Evolutionary conservation across 2,329 filamentous ascomycete genomes (phyloP), one percentile per base, ranked within the genome.

Genomic region (Colletotrichum spinosum): DNA sequence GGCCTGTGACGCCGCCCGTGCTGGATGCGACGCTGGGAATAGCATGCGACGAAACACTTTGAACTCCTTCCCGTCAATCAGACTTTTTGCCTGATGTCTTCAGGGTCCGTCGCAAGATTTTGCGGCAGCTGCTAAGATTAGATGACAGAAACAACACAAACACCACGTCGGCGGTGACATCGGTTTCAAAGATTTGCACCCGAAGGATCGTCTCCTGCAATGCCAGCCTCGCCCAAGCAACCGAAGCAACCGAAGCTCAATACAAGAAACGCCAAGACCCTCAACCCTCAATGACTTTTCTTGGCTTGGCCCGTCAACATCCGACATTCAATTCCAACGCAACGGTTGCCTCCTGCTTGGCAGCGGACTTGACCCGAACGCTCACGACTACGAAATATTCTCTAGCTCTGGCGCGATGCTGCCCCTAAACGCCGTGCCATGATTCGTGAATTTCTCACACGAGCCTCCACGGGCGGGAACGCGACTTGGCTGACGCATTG

Each of bases 181-280:
- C 33, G 44, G 52, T 15, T 48, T 53, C 41, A 59, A 58, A 39
- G 37, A 38, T 8, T 17, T 48, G 12, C 39, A 2, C 33, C 6
- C 37, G 41, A 48, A 49, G 53, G 10, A 39, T n/a, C 12, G 17
- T 44, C 25, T 33, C n/a, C 13, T 2, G 38, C 51, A 51, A 42
- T 41, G 51, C 58, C 12, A 15, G 42, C 37, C 48, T 33, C 2
- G 34, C 37, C 48, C 34, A 57, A 33, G 35, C 10, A 39, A 11
- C 8, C 49, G 15, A 44, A 56, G 48, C 17, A 37, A 41, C 25
- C 35, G 41, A 66, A 66, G 53, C 58, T 57, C 48, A 44, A 44
- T 54, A 57, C 52, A 66, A 66, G 58, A 57, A 57, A 66, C n/a
- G 63, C 63, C 58, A 66, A 66, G 63, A 17, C 48, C 46, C 52